Conservation (phyloP, 1,139 yeast species). For the Diutina ranongensis region DNA sequence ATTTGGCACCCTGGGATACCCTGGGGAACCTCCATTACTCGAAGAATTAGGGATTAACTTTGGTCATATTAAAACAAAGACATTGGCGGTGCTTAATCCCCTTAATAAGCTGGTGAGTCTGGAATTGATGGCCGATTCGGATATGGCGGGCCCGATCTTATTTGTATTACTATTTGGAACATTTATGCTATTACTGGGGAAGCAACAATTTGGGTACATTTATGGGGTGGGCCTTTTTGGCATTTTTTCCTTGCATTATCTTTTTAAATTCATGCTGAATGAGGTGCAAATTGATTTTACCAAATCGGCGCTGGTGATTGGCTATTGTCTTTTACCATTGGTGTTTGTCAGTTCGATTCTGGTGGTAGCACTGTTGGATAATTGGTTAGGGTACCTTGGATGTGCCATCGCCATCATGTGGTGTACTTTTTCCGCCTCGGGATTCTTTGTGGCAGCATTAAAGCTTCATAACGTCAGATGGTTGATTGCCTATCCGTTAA, state of each 20-base stretch:
- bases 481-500: constrained; percentile 87
- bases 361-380: constrained; percentile 59
- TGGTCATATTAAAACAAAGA: constrained; percentile 73
- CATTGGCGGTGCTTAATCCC: constrained; percentile 79
- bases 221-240: constrained; percentile 96
- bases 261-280: constrained; percentile 76
- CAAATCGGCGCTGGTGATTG: constrained; percentile 82
- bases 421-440: constrained; percentile 93
- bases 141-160: constrained; percentile 88
- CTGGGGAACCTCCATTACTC: constrained; percentile 84
- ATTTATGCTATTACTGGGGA: constrained; percentile 71
- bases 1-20: constrained; percentile 84
- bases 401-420: constrained; percentile 70
- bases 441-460: constrained; percentile 80
- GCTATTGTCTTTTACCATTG: constrained; percentile 86
- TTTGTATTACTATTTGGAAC: constrained; percentile 88
- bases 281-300: constrained; percentile 50
- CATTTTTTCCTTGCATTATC: constrained; percentile 67
- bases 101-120: constrained; percentile 45
- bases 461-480: constrained; percentile 79
- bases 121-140: constrained; percentile 83
- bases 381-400: constrained; percentile 58
- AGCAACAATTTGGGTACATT: constrained; percentile 92
- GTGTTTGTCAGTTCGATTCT: constrained; percentile 73
- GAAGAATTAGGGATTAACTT: constrained; percentile 94